Evolutionary conservation across 2,329 filamentous ascomycete species (phyloP).

Genomic region (Talaromyces marneffei): DNA sequence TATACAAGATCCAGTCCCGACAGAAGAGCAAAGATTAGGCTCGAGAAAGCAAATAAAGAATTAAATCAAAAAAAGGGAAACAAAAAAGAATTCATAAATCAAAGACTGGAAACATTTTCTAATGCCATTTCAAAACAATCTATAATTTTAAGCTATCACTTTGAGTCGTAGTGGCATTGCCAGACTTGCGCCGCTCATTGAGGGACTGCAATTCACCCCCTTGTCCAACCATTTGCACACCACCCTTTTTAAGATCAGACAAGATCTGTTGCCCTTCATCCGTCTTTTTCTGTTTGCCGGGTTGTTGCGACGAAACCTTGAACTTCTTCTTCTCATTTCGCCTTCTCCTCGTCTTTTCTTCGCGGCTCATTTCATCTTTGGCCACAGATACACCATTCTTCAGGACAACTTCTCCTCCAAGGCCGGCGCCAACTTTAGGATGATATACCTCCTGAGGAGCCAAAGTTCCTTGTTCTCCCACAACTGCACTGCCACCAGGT

Average conservation of each 20-base stretch:
- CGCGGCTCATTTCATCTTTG: constrained; percentile 78
- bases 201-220: constrained; percentile 81
- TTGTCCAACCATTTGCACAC: constrained; percentile 85
- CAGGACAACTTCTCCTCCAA: constrained; percentile 65
- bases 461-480: constrained; percentile 59
- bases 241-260: constrained; percentile 70
- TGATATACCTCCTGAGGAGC: constrained; percentile 93
- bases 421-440: constrained; percentile 59
- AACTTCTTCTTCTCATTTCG: constrained; percentile 81
- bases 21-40: not conserved
- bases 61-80: not conserved
- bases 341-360: constrained; percentile 72
- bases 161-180: constrained; percentile 25
- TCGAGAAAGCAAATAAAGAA: not conserved
- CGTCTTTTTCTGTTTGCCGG: constrained; percentile 42
- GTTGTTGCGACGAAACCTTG: constrained; percentile 51
- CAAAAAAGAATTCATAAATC: not conserved
- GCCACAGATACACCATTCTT: constrained; percentile 73
- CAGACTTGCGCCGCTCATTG: constrained; percentile 66
- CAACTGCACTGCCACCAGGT: constrained; percentile 67
- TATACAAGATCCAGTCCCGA: constrained; percentile 30
- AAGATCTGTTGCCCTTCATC: constrained; percentile 51
- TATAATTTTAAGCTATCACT: constrained; percentile 10
- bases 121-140: not conserved
- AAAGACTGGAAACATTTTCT: not conserved